Base-by-base conservation (phyloP, 345 rosid genomes). In the Limnanthes douglasii region DNA sequence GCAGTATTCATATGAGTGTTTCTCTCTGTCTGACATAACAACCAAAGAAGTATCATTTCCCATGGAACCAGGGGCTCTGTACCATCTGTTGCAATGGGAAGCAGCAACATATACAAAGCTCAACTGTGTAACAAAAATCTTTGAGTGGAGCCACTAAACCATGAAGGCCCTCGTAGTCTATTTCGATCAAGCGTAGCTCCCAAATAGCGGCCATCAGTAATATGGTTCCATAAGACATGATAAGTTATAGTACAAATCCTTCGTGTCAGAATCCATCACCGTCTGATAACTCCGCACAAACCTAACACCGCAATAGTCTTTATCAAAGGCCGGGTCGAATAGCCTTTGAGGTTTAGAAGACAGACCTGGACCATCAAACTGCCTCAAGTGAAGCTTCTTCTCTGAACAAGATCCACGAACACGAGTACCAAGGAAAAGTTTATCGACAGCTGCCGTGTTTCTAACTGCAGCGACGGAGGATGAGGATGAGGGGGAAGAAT, bases 121-220 rank as follows among this genome's bases (percentile, higher is more conserved):
- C 99, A 50, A 81, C 64, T 10, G 94, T 85, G 41, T 92, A 92
- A n/a, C 99, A 96, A 63, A 92, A 92, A 43, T 88, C 86, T 70
- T 85, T 92, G 39, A 92, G 43, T 5, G 96, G 99, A 51, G 95
- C 68, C 64, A 81, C 19, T 43, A 85, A 64, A 41, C 99, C 96
- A 53, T 71, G 79, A 59, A 85, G 67, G 24, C 99, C 99, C 93
- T 75, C 99, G 96, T 25, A 92, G 64, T 36, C 99, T 96, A 60
- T 92, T 92, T 30, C 99, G 93, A 61, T 92, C 99, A 70, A 92
- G 46, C 38, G 99, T 92, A 43, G 96, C 99, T 50, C 99, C 99
- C 38, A 92, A 69, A 70, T 92, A 92, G 43, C 61, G 96, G 43
- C 99, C 99, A 58, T 92, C 99, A 16, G 99, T 85, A 59, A 92